Conservation (phyloP, 2,329 filamentous ascomycete genomes). For the Parastagonospora avenae region DNA sequence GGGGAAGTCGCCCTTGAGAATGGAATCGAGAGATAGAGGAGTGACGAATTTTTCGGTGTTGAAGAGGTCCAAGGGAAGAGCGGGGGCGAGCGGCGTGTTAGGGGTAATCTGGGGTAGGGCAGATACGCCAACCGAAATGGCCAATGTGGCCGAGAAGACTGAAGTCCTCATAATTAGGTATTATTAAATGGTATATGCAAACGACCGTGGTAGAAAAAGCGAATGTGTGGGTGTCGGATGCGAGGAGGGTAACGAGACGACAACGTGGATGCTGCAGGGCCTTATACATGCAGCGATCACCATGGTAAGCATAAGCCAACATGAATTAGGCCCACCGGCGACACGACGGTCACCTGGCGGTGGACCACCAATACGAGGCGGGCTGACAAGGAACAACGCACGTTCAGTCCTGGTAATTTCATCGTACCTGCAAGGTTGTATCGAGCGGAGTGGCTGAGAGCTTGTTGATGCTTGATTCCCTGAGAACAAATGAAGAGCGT, state of each 20-base stretch:
- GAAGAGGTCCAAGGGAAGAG: constrained; percentile 14
- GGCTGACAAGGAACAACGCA: constrained; percentile 6
- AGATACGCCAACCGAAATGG: constrained; percentile 12
- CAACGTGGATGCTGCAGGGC: background rate
- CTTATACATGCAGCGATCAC: constrained; percentile 14
- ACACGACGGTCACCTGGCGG: constrained; percentile 13
- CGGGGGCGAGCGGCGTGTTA: constrained; percentile 2
- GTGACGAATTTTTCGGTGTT: constrained; percentile 8
- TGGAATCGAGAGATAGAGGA: constrained; percentile 13
- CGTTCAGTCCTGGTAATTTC: constrained; percentile 8
- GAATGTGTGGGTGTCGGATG: constrained; percentile 7
- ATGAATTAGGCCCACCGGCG: background rate
- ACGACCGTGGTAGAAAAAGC: constrained; percentile 5
- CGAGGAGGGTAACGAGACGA: constrained; percentile 1
- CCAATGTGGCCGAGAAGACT: constrained; percentile 22
- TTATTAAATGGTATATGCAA: constrained; percentile 9
- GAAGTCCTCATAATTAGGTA: constrained; percentile 22
- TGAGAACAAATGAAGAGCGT: constrained; percentile 12
- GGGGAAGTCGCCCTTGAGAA: constrained; percentile 1
- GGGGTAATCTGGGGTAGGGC: constrained; percentile 17
- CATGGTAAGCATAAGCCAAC: background rate
- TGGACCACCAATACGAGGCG: constrained; percentile 15
- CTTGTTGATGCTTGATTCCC: constrained; percentile 7
- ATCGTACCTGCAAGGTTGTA: constrained; percentile 24
- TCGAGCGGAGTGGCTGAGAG: constrained; percentile 11